phyloP scores from a whole-genome alignment of 1,139 yeast species.

The Sporopachydermia cereana region DNA sequence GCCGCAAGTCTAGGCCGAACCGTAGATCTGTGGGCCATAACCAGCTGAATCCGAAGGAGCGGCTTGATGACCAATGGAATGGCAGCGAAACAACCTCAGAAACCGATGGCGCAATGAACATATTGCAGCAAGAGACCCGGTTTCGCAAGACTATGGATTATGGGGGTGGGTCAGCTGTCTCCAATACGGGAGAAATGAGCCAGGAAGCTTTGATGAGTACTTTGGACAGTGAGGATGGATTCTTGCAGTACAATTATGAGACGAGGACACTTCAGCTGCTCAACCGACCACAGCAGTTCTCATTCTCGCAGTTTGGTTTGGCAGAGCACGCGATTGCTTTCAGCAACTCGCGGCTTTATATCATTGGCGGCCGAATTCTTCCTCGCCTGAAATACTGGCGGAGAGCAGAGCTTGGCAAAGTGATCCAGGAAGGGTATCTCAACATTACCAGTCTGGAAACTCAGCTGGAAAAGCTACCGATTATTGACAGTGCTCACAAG shows the following conservation, averaged over 20 bases:
- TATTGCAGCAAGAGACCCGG: not conserved
- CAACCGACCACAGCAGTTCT: slow-evolving; percentile 3
- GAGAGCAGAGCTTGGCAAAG: not conserved
- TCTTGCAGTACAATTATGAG: not conserved
- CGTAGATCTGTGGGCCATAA: not conserved
- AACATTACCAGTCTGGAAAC: not conserved
- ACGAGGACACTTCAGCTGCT: not conserved
- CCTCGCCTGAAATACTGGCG: not conserved
- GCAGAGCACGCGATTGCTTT: not conserved
- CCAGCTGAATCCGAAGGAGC: not conserved
- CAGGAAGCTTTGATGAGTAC: not conserved
- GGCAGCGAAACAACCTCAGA: not conserved
- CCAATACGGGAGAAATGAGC: not conserved
- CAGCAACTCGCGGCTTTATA: not conserved
- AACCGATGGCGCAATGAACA: not conserved
- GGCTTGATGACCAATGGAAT: not conserved
- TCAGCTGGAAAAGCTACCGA: not conserved
- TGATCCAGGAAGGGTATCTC: not conserved
- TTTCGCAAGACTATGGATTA: not conserved
- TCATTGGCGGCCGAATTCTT: not conserved
- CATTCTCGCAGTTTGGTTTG: slow-evolving; percentile 1
- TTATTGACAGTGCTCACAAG: not conserved
- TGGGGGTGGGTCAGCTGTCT: not conserved
- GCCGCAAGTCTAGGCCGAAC: not conserved
- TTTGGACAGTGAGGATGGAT: not conserved